Evolutionary conservation across 2,329 filamentous ascomycete genomes (phyloP).

Genomic region (Didymosphaeria variabile): DNA sequence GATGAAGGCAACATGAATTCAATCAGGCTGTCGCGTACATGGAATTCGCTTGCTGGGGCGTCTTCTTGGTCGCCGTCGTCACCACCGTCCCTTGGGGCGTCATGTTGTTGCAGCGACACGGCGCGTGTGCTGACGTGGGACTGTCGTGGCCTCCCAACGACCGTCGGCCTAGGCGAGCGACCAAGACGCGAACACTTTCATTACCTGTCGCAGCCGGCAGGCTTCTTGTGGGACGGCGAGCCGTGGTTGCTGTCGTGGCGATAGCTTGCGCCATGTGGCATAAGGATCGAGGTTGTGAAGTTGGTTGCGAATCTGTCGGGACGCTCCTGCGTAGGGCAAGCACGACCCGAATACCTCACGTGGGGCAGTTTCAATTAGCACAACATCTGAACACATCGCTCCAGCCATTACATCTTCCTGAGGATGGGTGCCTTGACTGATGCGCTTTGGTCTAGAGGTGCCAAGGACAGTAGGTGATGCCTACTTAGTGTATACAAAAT

Average conservation of each 20-base stretch:
- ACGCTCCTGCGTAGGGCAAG: background rate
- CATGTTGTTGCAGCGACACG: constrained; percentile 10
- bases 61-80: constrained; percentile 9
- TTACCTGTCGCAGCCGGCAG: background rate
- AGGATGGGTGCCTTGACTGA: too few species aligned
- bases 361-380: background rate
- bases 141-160: constrained; percentile 20
- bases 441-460: background rate
- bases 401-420: too few species aligned
- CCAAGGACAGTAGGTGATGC: background rate
- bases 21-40: constrained; percentile 32
- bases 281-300: background rate
- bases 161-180: constrained; percentile 4
- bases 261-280: too few species aligned
- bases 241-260: background rate
- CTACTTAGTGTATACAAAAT: background rate
- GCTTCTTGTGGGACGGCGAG: background rate
- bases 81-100: background rate
- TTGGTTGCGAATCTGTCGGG: background rate
- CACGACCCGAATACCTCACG: too few species aligned
- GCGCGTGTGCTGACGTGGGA: constrained; percentile 13
- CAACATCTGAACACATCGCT: too few species aligned
- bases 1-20: constrained; percentile 33
- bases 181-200: background rate
- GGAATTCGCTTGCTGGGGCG: constrained; percentile 23